Evolutionary conservation across 2,329 filamentous ascomycete genomes (phyloP).

Genomic region (Fusarium luffae): DNA sequence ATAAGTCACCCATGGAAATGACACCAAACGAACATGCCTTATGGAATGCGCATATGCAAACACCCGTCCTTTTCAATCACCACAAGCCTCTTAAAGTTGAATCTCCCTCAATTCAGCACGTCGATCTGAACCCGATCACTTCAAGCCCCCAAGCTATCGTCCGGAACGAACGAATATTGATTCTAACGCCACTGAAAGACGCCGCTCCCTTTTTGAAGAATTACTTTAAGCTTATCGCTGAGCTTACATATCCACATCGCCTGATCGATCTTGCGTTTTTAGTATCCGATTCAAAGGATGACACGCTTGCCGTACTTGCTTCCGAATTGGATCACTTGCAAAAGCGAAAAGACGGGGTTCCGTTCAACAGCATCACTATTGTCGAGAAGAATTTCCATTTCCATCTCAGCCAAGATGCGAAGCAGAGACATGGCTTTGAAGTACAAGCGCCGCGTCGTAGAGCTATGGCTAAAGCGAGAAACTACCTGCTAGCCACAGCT

Average conservation of each 20-base stretch:
- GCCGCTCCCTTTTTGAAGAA: conserved; percentile 83
- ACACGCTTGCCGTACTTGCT: conserved; percentile 87
- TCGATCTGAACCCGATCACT: conserved; percentile 86
- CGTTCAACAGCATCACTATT: conserved; percentile 86
- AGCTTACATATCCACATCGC: conserved; percentile 93
- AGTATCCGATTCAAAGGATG: conserved; percentile 90
- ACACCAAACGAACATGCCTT: conserved; percentile 87
- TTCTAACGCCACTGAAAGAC: conserved; percentile 93
- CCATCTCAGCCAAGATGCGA: conserved; percentile 78
- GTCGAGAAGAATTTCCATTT: conserved; percentile 92
- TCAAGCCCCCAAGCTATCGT: conserved; percentile 81
- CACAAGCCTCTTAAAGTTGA: conserved; percentile 90
- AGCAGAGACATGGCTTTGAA: conserved; percentile 85
- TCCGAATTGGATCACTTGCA: conserved; percentile 91
- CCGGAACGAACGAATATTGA: conserved; percentile 88
- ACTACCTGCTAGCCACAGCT: conserved; percentile 86
- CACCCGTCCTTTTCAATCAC: conserved; percentile 96
- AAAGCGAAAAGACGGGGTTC: conserved; percentile 78
- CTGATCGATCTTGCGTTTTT: conserved; percentile 96
- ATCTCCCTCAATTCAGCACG: conserved; percentile 77
- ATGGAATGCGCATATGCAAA: conserved; percentile 90
- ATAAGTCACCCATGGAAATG: conserved; percentile 97
- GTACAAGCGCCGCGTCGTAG: conserved; percentile 92
- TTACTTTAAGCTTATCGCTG: conserved; percentile 91
- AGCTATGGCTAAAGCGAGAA: conserved; percentile 88